A percentile compares a stretch with the other conserved stretches of the same genome.
Evolutionary conservation across 768 basidiomycete species (phyloP).

Genomic region (Pleurotus tuoliensis): DNA sequence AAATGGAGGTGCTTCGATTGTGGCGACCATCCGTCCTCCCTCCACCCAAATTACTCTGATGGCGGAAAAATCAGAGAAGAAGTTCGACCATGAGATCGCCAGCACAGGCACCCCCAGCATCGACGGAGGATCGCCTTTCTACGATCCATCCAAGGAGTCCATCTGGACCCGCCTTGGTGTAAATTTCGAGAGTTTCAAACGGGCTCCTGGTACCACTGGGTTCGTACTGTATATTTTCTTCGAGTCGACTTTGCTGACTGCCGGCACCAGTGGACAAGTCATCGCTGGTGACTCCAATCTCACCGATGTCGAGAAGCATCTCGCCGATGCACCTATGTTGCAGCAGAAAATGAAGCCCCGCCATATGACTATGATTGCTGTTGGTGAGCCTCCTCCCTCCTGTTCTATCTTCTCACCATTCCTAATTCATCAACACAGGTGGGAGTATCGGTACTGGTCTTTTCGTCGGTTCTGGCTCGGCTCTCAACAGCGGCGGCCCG

Average conservation of each 20-base stretch:
- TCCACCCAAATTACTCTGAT: slow-evolving; percentile 15
- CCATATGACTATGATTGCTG: slow-evolving; percentile 45
- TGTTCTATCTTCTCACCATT: neutral
- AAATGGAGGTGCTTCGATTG: neutral
- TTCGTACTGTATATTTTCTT: slow-evolving; percentile 15
- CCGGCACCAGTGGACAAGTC: slow-evolving; percentile 30
- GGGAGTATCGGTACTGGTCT: slow-evolving; percentile 48
- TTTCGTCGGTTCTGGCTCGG: slow-evolving; percentile 42
- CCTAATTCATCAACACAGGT: slow-evolving; percentile 20
- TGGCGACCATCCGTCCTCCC: neutral
- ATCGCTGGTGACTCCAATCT: slow-evolving; percentile 31
- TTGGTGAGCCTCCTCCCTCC: slow-evolving; percentile 29
- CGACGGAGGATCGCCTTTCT: slow-evolving; percentile 31
- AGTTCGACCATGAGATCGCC: slow-evolving; percentile 21
- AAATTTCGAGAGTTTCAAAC: slow-evolving; percentile 40
- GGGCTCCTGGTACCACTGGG: slow-evolving; percentile 44
- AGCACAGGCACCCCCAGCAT: slow-evolving; percentile 22
- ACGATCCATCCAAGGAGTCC: slow-evolving; percentile 44
- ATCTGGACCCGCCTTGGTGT: slow-evolving; percentile 41
- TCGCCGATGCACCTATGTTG: slow-evolving; percentile 39
- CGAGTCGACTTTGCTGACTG: neutral
- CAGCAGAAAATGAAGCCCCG: slow-evolving; percentile 47
- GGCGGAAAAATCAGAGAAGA: slow-evolving; percentile 30
- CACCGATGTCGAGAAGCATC: slow-evolving; percentile 29
- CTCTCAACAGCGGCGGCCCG: slow-evolving; percentile 36